phyloP scores from a whole-genome alignment of 1,139 yeast genomes.

The Suhomyces guaymorum region DNA sequence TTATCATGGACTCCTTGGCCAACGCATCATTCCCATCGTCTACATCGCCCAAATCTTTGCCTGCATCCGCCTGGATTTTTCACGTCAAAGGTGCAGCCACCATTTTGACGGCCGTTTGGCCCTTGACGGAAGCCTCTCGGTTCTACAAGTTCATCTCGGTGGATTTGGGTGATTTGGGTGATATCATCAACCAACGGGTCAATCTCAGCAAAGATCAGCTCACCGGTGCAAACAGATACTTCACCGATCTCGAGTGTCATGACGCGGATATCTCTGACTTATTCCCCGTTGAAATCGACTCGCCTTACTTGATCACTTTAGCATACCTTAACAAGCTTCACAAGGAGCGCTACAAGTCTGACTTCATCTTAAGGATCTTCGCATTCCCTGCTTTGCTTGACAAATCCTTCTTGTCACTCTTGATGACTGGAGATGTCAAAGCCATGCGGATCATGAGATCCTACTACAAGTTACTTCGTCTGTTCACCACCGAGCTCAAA shows the following conservation, averaged over 20 bases:
- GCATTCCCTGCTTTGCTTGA: conserved; percentile 93
- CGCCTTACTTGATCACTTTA: conserved; percentile 83
- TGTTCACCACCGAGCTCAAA: conserved; percentile 82
- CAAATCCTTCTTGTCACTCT: conserved; percentile 67
- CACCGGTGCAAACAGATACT: conserved; percentile 30
- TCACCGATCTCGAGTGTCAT: conserved; percentile 74
- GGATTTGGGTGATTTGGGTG: conserved; percentile 80
- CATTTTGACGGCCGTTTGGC: conserved; percentile 92
- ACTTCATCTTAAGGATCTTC: conserved; percentile 82
- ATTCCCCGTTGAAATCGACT: conserved; percentile 78
- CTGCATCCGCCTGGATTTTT: conserved; percentile 95
- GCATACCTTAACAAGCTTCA: conserved; percentile 85
- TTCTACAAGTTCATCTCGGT: conserved; percentile 78
- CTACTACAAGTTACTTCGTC: conserved; percentile 77
- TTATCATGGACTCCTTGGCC: conserved; percentile 91
- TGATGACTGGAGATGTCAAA: conserved; percentile 80
- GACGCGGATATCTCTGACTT: conserved; percentile 82
- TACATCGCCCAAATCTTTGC: conserved; percentile 62
- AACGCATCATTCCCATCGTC: conserved; percentile 80
- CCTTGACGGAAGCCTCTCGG: conserved; percentile 74
- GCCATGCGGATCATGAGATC: conserved; percentile 90
- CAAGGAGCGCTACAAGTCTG: conserved; percentile 78
- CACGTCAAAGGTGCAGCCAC: conserved; percentile 98
- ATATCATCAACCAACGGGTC: conserved; percentile 59
- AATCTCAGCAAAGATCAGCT: conserved; percentile 18